phyloP scores from a whole-genome alignment of 73 alveolate species.

The Symbiodinium natans region DNA sequence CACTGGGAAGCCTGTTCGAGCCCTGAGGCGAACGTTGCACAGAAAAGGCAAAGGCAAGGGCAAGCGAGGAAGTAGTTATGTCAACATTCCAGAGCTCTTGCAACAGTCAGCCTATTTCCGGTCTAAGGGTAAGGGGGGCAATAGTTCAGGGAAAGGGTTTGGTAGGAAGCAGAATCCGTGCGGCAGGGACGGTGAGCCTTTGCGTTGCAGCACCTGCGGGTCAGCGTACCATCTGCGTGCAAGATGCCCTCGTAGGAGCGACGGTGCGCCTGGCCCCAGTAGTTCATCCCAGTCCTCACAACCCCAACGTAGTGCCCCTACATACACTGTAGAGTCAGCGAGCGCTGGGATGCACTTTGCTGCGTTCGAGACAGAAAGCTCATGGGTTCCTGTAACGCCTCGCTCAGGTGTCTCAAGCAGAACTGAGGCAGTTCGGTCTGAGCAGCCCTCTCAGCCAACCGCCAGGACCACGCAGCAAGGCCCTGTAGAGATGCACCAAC shows the following conservation, averaged over 20 bases:
- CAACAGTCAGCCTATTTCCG: not conserved
- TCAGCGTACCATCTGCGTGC: not conserved
- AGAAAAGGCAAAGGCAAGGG: conserved; percentile 26
- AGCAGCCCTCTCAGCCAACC: not conserved
- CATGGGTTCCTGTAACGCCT: not conserved
- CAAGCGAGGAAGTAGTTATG: not conserved
- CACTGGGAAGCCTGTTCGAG: not conserved
- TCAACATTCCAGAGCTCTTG: not conserved
- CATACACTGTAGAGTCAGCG: not conserved
- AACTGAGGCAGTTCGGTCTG: not conserved
- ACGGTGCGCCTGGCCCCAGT: not conserved
- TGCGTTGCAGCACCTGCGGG: not conserved
- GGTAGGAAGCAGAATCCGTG: conserved; percentile 7
- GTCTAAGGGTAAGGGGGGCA: conserved; percentile 23
- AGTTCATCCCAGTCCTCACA: not conserved
- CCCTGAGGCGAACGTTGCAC: not conserved
- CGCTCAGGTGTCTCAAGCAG: not conserved
- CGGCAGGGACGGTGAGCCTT: not conserved
- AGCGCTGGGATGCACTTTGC: not conserved
- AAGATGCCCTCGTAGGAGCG: not conserved
- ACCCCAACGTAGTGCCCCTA: not conserved
- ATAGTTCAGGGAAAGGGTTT: not conserved
- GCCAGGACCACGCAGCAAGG: not conserved
- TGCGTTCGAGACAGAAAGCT: not conserved
- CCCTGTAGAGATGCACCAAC: not conserved